Percentiles rank a stretch among this genome's conserved stretches.
These are phyloP conservation scores for Hsuehochloa calcarea DNA, from an alignment of 176 grass and related monocot genomes.

Conservation along the genomic window DNA sequence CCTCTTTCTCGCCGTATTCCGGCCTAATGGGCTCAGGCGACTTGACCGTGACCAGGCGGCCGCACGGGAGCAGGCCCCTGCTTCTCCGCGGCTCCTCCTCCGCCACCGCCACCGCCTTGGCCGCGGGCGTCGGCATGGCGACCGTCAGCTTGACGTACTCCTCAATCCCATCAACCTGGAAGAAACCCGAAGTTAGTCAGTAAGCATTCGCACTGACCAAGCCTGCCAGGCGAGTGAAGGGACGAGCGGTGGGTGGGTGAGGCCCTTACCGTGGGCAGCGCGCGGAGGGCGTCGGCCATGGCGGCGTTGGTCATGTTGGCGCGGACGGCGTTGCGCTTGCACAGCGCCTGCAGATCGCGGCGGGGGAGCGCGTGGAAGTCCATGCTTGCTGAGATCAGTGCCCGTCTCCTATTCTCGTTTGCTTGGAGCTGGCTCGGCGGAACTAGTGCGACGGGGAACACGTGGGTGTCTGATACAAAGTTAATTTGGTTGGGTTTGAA, in stretches of 20 bases:
- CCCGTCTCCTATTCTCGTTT: not conserved
- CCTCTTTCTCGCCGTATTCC: not conserved
- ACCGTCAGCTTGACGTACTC: not conserved
- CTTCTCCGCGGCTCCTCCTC: constrained; percentile 3
- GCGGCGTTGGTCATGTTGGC: constrained; percentile 77
- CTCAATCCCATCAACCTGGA: constrained; percentile 28
- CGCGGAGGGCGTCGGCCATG: constrained; percentile 82
- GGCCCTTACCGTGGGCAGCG: constrained; percentile 49
- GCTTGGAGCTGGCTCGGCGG: not conserved
- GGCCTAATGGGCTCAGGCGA: not conserved
- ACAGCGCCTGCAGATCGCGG: constrained; percentile 74
- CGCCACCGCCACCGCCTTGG: not conserved
- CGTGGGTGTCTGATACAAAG: constrained; percentile 23
- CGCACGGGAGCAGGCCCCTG: constrained; percentile 9
- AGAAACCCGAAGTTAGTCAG: not conserved
- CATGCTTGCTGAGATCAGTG: constrained; percentile 30
- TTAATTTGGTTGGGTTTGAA: constrained; percentile 6
- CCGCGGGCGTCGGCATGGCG: not conserved
- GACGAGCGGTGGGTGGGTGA: not conserved
- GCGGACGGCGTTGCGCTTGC: constrained; percentile 79
- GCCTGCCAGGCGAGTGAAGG: not conserved
- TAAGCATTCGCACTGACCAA: not conserved
- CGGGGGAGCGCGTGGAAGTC: constrained; percentile 65
- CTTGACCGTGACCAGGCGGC: not conserved
- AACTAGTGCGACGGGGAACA: not conserved